Conservation (phyloP, 2,329 filamentous ascomycete genomes). For the Penicillium sp. region DNA sequence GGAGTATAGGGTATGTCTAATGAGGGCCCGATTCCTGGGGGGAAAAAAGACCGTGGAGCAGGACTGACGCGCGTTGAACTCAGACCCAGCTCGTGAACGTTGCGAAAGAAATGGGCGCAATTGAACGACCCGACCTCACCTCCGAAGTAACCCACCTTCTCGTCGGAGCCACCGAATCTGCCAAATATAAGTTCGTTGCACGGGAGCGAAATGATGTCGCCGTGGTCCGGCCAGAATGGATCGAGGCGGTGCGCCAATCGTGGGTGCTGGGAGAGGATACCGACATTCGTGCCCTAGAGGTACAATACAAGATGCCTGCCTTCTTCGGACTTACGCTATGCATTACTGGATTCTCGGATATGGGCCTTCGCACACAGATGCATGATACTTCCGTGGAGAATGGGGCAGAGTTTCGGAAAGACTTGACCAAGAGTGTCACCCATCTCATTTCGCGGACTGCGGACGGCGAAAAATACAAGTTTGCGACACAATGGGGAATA, state of each 20-base stretch:
- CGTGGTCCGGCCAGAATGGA: constrained; percentile 79
- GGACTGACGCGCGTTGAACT: constrained; percentile 8
- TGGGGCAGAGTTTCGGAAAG: constrained; percentile 82
- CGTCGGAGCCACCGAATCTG: constrained; percentile 83
- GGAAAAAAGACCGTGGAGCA: not conserved
- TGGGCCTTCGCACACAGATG: constrained; percentile 68
- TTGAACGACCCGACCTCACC: constrained; percentile 89
- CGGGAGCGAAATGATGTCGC: constrained; percentile 83
- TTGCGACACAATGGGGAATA: constrained; percentile 80
- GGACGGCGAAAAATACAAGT: constrained; percentile 85
- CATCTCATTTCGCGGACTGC: constrained; percentile 81
- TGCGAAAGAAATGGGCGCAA: constrained; percentile 78
- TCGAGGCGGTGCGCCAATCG: constrained; percentile 73
- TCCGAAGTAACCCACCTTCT: constrained; percentile 93
- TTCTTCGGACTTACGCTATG: constrained; percentile 62
- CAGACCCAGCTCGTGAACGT: constrained; percentile 44
- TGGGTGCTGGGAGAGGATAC: constrained; percentile 82
- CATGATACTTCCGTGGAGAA: constrained; percentile 66
- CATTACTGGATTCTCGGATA: constrained; percentile 69
- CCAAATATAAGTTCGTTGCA: constrained; percentile 95
- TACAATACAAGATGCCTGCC: constrained; percentile 48
- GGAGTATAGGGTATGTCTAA: constrained; percentile 68
- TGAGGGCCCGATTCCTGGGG: not conserved
- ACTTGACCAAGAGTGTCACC: constrained; percentile 81
- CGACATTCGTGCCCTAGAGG: constrained; percentile 70